Conservation (phyloP, 2,329 filamentous ascomycete species). For the Colletotrichum lini region DNA sequence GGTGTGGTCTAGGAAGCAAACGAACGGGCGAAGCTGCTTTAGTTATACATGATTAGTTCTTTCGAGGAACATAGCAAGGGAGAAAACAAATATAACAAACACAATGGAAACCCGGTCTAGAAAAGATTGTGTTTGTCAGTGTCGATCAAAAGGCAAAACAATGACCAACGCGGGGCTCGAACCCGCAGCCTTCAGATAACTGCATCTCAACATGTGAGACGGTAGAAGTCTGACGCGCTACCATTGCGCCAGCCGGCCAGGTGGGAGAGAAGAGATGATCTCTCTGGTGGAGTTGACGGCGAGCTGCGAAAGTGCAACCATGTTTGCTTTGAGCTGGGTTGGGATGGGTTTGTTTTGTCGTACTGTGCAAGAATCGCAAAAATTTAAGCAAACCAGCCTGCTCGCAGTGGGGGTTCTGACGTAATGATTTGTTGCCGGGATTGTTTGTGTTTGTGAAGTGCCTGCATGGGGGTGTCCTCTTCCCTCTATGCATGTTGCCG, state of each 20-base stretch:
- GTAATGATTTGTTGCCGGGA: constrained; percentile 17
- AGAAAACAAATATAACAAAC: too few species aligned
- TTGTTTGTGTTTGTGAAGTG: constrained; percentile 2
- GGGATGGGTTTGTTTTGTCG: neutral
- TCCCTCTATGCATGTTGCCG: neutral
- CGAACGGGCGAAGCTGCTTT: too few species aligned
- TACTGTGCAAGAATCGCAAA: neutral
- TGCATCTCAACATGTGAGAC: neutral
- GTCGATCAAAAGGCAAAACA: constrained; percentile 11
- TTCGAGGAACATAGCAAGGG: too few species aligned
- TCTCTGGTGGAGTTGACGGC: neutral
- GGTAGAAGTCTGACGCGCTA: constrained; percentile 41
- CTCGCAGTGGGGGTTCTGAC: constrained; percentile 4
- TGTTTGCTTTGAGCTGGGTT: neutral
- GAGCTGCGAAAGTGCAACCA: fast-evolving
- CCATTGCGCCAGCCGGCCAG: constrained; percentile 41
- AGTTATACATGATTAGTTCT: too few species aligned
- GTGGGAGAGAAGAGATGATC: neutral
- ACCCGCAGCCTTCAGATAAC: constrained; percentile 40
- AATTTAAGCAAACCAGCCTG: neutral
- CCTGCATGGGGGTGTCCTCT: neutral
- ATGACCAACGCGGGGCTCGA: constrained; percentile 41
- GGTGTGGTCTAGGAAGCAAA: too few species aligned
- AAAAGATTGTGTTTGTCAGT: neutral
- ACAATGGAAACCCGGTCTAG: too few species aligned